These are phyloP conservation scores for Epichloe elymi DNA, from an alignment of 2,329 filamentous ascomycete species.

Conservation along the genomic window DNA sequence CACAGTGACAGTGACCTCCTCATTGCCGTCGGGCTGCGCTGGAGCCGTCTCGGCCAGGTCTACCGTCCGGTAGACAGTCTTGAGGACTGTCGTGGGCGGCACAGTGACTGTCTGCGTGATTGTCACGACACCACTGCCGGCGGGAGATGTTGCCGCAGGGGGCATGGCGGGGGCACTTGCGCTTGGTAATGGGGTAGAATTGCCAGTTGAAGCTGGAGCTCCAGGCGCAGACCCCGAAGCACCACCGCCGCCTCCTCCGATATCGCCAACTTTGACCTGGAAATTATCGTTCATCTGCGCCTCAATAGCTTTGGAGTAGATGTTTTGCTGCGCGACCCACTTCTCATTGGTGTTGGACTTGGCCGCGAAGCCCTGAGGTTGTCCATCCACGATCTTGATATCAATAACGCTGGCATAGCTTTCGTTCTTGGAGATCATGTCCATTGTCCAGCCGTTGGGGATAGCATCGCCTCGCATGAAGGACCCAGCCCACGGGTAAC, in stretches of 20 bases:
- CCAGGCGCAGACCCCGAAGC: not conserved
- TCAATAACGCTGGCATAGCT: constrained; percentile 29
- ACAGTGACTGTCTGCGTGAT: constrained; percentile 24
- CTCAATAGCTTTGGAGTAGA: constrained; percentile 30
- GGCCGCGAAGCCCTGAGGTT: constrained; percentile 11
- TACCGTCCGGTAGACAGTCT: constrained; percentile 23
- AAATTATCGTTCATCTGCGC: constrained; percentile 33
- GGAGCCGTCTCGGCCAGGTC: constrained; percentile 6
- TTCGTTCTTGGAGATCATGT: constrained; percentile 24
- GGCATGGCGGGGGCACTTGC: not conserved
- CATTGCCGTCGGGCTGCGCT: not conserved
- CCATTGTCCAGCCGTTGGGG: constrained; percentile 22
- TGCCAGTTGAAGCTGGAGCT: not conserved
- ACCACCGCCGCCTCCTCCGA: constrained; percentile 7
- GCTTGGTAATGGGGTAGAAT: not conserved
- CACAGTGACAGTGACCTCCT: constrained; percentile 2
- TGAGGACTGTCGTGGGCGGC: constrained; percentile 24
- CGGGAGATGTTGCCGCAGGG: not conserved
- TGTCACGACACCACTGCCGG: constrained; percentile 11
- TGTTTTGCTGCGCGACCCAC: constrained; percentile 25
- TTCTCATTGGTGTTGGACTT: constrained; percentile 11
- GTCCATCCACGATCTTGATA: constrained; percentile 22
- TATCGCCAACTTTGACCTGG: constrained; percentile 26
- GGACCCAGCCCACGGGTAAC: constrained; percentile 28
- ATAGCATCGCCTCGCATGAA: constrained; percentile 26